These are phyloP conservation scores for Petunia axillaris DNA, from an alignment of 257 asterid genomes.

Conservation along the genomic window DNA sequence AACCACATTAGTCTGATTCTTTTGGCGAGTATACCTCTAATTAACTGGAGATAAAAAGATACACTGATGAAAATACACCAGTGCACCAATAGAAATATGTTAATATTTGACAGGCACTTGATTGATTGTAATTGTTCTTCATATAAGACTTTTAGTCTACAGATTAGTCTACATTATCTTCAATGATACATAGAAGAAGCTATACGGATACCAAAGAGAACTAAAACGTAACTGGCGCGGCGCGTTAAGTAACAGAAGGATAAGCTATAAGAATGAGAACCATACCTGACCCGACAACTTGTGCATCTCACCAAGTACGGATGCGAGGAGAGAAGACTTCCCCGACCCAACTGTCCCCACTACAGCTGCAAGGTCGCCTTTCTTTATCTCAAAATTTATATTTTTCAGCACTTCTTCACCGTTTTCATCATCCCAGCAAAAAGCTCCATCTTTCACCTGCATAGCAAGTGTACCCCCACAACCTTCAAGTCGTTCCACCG, in stretches of 20 bases:
- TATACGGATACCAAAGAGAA: constrained; percentile 5
- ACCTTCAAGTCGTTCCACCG: constrained; percentile 72
- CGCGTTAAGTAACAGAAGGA: neutral
- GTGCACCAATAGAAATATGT: neutral
- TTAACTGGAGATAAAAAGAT: neutral
- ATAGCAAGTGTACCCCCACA: constrained; percentile 65
- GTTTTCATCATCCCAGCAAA: constrained; percentile 87
- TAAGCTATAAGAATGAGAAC: neutral
- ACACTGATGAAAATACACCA: neutral
- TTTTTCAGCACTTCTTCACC: constrained; percentile 56
- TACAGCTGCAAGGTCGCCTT: constrained; percentile 79
- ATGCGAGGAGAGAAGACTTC: constrained; percentile 83
- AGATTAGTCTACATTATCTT: neutral
- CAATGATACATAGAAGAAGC: neutral
- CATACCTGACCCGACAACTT: constrained; percentile 82
- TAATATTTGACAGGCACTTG: neutral
- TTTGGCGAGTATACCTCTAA: neutral
- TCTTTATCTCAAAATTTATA: constrained; percentile 56
- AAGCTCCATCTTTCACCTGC: constrained; percentile 64
- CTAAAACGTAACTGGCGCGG: neutral
- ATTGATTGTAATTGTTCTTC: neutral
- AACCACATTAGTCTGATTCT: neutral
- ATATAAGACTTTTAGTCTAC: neutral
- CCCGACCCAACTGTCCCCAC: constrained; percentile 99
- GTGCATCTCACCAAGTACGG: constrained; percentile 94